Base-by-base conservation (phyloP, 495 filamentous ascomycete genomes). In the Penicillium mononematosum region DNA sequence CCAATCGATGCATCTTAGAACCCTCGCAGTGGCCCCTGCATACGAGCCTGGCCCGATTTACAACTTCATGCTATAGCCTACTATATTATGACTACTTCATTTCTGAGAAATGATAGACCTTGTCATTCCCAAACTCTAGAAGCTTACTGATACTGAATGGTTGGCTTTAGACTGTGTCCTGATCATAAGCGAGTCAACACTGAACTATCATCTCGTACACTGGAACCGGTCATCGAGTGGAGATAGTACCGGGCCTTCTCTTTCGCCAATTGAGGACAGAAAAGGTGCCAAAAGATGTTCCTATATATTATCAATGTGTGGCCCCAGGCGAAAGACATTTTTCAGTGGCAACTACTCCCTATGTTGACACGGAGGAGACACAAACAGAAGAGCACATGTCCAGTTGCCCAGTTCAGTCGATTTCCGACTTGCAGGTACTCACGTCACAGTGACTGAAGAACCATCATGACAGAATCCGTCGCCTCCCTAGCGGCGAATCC, bases 121-220 rank as follows among this genome's bases (percentile, higher is more conserved):
- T 39, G 36, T 27, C 9, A 32, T 14, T 32, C 2, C n/a, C 31
- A 31, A 29, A 19, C 16, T 32, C 16, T 48, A 32, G 4, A 48
- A 14, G 24, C 14, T 14, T 16, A 36, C 2, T 39, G 6, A 32
- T 2, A 32, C 9, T 32, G 10, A 12, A 11, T 32, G 44, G 25
- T 45, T 19, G 16, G 12, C 16, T 29, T 31, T 32, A 12, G n/a
- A 29, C 20, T 46, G 10, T 48, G 45, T 48, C 45, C 29, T 31
- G 45, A 34, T 48, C 45, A 48, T 48, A 20, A 48, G n/a, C 45
- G 27, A 48, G 29, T 48, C 27, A 48, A 29, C 20, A 14, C 19
- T 25, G 2, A 22, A 45, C 43, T 45, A 25, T 45, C 43, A 45
- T 7, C 14, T 38, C 5, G 43, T n/a, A 45, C 22, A 27, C 43